Conservation (phyloP, 805 yeast species). For the Schwanniomyces sp. region DNA sequence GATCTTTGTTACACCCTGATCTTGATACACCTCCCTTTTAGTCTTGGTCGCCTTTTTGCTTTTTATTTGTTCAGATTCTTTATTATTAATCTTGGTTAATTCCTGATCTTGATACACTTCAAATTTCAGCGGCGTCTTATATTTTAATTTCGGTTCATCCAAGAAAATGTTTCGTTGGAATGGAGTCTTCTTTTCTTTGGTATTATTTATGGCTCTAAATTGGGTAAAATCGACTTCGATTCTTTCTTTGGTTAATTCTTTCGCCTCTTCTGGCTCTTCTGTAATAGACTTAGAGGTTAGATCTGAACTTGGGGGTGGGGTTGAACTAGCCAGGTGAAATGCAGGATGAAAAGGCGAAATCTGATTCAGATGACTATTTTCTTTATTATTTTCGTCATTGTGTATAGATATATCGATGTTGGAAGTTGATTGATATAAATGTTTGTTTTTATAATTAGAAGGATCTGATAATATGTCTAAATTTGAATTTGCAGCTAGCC, state of each 20-base stretch:
- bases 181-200: not conserved
- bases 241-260: not conserved
- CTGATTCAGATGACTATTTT: not conserved
- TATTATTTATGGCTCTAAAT: not conserved
- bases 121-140: not conserved
- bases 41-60: not conserved
- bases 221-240: not conserved
- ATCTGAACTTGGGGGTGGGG: not conserved
- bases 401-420: no score
- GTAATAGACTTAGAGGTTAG: not conserved
- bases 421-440: not conserved
- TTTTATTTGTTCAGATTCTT: not conserved
- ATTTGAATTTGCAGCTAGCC: conserved; percentile 23
- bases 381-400: not conserved
- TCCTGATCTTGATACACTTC: conserved; percentile 3
- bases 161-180: not conserved
- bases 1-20: conserved; percentile 1
- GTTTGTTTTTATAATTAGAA: not conserved
- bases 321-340: not conserved
- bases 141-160: not conserved
- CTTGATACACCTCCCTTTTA: not conserved
- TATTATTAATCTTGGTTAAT: not conserved
- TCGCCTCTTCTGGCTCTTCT: not conserved
- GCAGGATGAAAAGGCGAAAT: not conserved
- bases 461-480: conserved; percentile 10